Conservation (phyloP, 2,329 filamentous ascomycete genomes). For the Colletotrichum liaoningense region DNA sequence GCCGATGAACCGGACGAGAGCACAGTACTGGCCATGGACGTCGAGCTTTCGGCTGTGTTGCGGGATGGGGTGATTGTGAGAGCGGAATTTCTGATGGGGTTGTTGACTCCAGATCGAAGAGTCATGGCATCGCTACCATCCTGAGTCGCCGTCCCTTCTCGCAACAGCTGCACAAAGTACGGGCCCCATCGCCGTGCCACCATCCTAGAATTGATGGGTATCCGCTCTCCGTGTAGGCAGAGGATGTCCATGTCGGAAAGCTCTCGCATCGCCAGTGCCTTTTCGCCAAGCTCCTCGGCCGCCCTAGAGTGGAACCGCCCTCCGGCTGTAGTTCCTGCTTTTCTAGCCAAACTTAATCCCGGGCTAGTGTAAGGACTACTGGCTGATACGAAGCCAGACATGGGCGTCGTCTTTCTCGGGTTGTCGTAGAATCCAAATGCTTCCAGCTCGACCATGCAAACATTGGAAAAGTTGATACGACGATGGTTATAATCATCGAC, state of each 20-base stretch:
- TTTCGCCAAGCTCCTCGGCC: slow-evolving; percentile 86
- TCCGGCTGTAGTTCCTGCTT: slow-evolving; percentile 75
- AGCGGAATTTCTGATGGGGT: slow-evolving; percentile 78
- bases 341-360: slow-evolving; percentile 67
- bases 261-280: slow-evolving; percentile 83
- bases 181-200: slow-evolving; percentile 92
- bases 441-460: slow-evolving; percentile 96
- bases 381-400: slow-evolving; percentile 86
- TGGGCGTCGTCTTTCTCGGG: slow-evolving; percentile 80
- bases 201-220: slow-evolving; percentile 92
- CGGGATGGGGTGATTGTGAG: slow-evolving; percentile 84
- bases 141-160: slow-evolving; percentile 80
- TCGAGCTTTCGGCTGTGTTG: slow-evolving; percentile 59
- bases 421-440: slow-evolving; percentile 98
- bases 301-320: slow-evolving; percentile 81
- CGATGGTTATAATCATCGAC: slow-evolving; percentile 99
- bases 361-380: slow-evolving; percentile 75
- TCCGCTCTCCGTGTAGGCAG: slow-evolving; percentile 88
- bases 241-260: slow-evolving; percentile 97
- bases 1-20: slow-evolving; percentile 52
- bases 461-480: slow-evolving; percentile 95
- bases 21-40: slow-evolving; percentile 57
- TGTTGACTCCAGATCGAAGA: slow-evolving; percentile 72
- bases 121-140: slow-evolving; percentile 82
- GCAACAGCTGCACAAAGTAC: slow-evolving; percentile 92